Evolutionary conservation across 75 land plant genomes (phyloP).

Genomic region (Selaginella tamariscina): DNA sequence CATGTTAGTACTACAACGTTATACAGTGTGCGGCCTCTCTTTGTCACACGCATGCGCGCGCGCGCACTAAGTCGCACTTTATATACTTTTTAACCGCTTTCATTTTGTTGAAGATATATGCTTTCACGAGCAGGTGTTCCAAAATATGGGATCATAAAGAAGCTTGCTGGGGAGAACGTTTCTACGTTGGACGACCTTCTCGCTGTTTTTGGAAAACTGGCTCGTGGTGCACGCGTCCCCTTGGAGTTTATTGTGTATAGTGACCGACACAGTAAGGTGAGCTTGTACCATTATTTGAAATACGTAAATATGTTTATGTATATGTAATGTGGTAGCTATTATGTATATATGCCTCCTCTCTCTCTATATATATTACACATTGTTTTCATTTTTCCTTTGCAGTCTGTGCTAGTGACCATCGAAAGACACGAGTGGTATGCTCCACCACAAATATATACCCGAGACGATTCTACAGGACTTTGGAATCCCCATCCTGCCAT

Average conservation of each 20-base stretch:
- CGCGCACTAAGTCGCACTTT: background rate
- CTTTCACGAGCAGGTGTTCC: constrained; percentile 95
- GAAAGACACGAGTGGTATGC: constrained; percentile 99
- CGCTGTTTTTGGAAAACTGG: constrained; percentile 41
- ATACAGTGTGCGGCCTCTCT: too few species aligned
- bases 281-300: too few species aligned
- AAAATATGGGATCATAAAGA: constrained; percentile 82
- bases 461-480: constrained; percentile 65
- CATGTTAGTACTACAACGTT: too few species aligned
- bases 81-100: background rate
- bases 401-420: constrained; percentile 90
- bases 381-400: constrained; percentile 12
- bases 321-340: too few species aligned
- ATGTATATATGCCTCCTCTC: too few species aligned
- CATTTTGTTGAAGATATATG: constrained; percentile 59
- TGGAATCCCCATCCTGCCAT: constrained; percentile 57
- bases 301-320: too few species aligned
- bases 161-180: constrained; percentile 77
- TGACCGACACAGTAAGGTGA: constrained; percentile 88
- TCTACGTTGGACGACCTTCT: constrained; percentile 44
- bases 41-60: too few species aligned
- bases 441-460: constrained; percentile 60
- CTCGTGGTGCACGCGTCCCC: constrained; percentile 80
- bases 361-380: background rate
- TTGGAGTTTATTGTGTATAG: constrained; percentile 61